Evolutionary conservation across 192 early-diverging fungal genomes (phyloP), one percentile per base, ranked within the genome.

Genomic region (Podila clonocystis): DNA sequence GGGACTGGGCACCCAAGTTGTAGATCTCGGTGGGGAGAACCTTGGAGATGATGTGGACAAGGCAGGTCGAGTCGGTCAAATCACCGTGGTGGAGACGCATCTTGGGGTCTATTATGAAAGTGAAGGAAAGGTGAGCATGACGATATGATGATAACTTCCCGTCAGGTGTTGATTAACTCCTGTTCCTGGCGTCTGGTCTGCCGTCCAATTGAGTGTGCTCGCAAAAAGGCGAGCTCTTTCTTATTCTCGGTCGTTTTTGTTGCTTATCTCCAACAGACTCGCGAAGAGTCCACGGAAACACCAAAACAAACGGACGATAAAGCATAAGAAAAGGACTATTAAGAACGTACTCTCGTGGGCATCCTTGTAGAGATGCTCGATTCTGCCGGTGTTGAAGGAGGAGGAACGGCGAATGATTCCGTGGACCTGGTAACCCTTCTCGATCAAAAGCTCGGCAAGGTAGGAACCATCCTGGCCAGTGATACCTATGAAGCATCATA

Each of bases 401-500:
- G 91, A 93, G 12, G 91, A 93, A 50, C 91, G 85, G 57, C 91
- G 88, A 62, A 93, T 91, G 71, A 93, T 91, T 58, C 91, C 91
- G 61, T 93, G 91, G 50, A 93, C 91, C 59, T 80, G 86, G 74
- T 93, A 93, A 73, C 90, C 91, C 83, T 91, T 93, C 26, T 58
- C 65, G 38, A 93, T 74, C 26, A 93, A 76, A 49, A 93, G 85
- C 67, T 93, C 91, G 4, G 89, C 82, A 33, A 93, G 82, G 72
- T 93, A 93, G 57, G 89, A 91, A 38, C 91, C 91, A 72, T 93
- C 91, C 75, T 93, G 91, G 55, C 91, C 91, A 58, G 91, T 93
- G 75, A 93, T 89, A 82, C 91, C 91, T 91, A 22, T 12, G 17
- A 8, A 26, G 6, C 57, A 38, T 24, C 5, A 67, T 9, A 63